A percentile compares a stretch with the other conserved stretches of the same genome.
Conservation (phyloP, 1,284 basidiomycete species). For the Spongispora temasekensis region DNA sequence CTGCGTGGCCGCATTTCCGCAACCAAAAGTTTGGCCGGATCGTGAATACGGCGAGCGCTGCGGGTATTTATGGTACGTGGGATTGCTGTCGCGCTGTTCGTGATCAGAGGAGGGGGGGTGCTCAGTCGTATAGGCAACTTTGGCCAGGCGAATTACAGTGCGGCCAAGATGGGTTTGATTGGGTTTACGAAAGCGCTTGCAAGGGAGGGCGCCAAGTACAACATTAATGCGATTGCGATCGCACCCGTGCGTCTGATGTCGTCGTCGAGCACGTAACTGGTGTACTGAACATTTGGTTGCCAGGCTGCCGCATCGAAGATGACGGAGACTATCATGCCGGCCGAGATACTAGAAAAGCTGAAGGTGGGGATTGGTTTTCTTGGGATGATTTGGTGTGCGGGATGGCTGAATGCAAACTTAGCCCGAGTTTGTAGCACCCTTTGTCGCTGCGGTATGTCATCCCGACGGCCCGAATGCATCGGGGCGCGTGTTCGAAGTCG, state of each 20-base stretch:
- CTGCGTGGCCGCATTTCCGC: conserved; percentile 95
- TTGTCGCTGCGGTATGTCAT: conserved; percentile 79
- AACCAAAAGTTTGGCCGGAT: conserved; percentile 94
- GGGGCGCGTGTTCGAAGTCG: conserved; percentile 92
- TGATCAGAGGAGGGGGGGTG: too few relatives aligned
- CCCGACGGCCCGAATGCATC: conserved; percentile 82
- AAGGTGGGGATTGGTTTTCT: conserved; percentile 52
- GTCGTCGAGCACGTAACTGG: not conserved
- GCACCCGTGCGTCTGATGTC: conserved; percentile 69
- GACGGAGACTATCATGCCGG: conserved; percentile 95
- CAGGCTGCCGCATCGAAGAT: conserved; percentile 92
- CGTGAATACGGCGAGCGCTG: conserved; percentile 90
- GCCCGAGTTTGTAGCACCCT: conserved; percentile 93
- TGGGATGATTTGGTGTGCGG: not conserved
- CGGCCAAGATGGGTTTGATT: conserved; percentile 89
- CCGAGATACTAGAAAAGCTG: conserved; percentile 92
- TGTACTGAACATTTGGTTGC: not conserved
- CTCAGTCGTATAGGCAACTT: conserved; percentile 94
- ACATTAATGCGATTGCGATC: conserved; percentile 86
- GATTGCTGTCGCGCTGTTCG: too few relatives aligned
- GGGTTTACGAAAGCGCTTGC: conserved; percentile 93
- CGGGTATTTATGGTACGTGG: conserved; percentile 74
- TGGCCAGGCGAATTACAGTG: conserved; percentile 94
- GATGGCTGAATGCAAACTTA: conserved; percentile 29
- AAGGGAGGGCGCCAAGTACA: conserved; percentile 89